These are phyloP conservation scores for Mariannaea elegans DNA, from an alignment of 2,329 filamentous ascomycete species.

Conservation along the genomic window DNA sequence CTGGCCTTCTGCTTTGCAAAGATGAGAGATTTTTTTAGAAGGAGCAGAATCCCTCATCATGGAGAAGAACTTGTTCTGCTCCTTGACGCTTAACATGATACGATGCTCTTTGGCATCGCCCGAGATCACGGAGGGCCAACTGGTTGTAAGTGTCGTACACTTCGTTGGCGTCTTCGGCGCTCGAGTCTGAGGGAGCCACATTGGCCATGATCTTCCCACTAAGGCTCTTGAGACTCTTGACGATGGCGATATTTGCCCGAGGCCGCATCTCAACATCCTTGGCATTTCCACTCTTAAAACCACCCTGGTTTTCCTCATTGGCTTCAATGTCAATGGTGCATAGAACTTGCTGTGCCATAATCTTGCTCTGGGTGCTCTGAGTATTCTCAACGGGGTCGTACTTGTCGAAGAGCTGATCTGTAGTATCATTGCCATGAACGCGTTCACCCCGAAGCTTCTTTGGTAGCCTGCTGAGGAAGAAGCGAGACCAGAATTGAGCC, in stretches of 20 bases:
- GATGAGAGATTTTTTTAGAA: slow-evolving; percentile 55
- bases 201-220: slow-evolving; percentile 94
- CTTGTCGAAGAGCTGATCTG: slow-evolving; percentile 83
- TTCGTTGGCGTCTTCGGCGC: slow-evolving; percentile 64
- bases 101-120: slow-evolving; percentile 78
- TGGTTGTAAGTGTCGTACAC: slow-evolving; percentile 79
- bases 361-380: slow-evolving; percentile 59
- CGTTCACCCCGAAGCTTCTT: slow-evolving; percentile 93
- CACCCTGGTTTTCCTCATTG: slow-evolving; percentile 94
- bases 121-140: slow-evolving; percentile 80
- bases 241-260: slow-evolving; percentile 82
- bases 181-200: slow-evolving; percentile 79
- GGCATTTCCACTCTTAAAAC: slow-evolving; percentile 80
- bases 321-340: slow-evolving; percentile 92
- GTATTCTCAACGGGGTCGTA: slow-evolving; percentile 81
- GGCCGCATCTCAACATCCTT: slow-evolving; percentile 93
- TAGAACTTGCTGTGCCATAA: slow-evolving; percentile 74
- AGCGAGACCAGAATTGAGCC: slow-evolving; percentile 88
- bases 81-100: slow-evolving; percentile 86
- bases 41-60: slow-evolving; percentile 60
- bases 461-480: slow-evolving; percentile 89
- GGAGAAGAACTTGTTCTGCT: slow-evolving; percentile 85
- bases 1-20: slow-evolving; percentile 76
- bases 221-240: slow-evolving; percentile 87
- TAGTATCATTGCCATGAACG: slow-evolving; percentile 78